phyloP scores from a whole-genome alignment of 2,329 filamentous ascomycete genomes.

The Dactylonectria macrodidyma region DNA sequence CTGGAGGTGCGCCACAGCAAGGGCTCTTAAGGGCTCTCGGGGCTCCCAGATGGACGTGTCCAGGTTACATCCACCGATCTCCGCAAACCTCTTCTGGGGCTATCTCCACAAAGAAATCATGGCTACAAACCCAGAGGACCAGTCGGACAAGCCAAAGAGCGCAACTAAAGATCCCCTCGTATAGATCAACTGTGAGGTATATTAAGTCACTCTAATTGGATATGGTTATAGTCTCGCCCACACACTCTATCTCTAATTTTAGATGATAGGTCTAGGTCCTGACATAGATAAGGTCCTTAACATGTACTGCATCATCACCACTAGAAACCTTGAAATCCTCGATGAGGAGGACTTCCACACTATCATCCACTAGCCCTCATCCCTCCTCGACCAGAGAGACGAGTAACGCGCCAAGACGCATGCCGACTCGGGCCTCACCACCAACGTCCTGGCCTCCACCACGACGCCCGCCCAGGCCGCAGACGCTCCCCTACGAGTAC shows the following conservation, averaged over 20 bases:
- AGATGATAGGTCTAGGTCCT: constrained; percentile 85
- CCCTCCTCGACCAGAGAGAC: constrained; percentile 83
- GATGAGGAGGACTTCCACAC: constrained; percentile 85
- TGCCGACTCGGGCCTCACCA: constrained; percentile 83
- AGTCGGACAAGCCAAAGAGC: constrained; percentile 43
- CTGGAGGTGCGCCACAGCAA: too few relatives aligned
- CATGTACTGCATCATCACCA: constrained; percentile 93
- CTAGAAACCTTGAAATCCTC: constrained; percentile 81
- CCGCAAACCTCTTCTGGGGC: too few relatives aligned
- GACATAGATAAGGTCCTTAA: constrained; percentile 89
- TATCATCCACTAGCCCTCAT: constrained; percentile 80
- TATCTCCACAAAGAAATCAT: constrained; percentile 20
- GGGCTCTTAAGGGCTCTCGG: too few relatives aligned
- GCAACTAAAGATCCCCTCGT: constrained; percentile 75
- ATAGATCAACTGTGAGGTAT: constrained; percentile 83
- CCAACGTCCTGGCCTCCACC: constrained; percentile 80
- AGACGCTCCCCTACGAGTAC: constrained; percentile 79
- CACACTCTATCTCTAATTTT: constrained; percentile 30
- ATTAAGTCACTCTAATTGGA: constrained; percentile 25
- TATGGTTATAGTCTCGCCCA: constrained; percentile 1
- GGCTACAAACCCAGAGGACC: constrained; percentile 33
- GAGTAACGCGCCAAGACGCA: constrained; percentile 92
- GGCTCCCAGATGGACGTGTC: too few relatives aligned
- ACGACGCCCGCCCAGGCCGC: constrained; percentile 82
- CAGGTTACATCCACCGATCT: too few relatives aligned